Evolutionary conservation across 1,284 basidiomycete species (phyloP).

Genomic region (Ceratobasidium sp.): DNA sequence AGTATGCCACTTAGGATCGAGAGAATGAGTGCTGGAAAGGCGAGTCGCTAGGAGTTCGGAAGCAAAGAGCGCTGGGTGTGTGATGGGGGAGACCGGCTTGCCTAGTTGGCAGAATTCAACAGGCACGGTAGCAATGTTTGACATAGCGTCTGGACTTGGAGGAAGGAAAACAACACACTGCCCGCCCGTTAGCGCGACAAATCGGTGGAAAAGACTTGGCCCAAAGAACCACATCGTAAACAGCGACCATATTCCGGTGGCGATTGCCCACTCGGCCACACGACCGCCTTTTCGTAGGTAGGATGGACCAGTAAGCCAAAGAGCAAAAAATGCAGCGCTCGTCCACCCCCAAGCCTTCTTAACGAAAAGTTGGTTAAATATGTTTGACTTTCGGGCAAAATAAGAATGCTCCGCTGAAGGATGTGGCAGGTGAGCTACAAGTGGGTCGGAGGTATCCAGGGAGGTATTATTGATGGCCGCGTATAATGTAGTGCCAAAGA

Average conservation of each 20-base stretch:
- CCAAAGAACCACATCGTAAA: conserved; percentile 96
- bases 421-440: conserved; percentile 73
- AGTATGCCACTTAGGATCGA: conserved; percentile 17
- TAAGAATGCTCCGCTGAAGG: conserved; percentile 74
- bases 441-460: conserved; percentile 78
- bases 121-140: conserved; percentile 67
- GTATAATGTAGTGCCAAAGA: conserved; percentile 67
- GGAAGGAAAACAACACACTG: conserved; percentile 81
- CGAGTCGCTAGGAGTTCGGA: conserved; percentile 49
- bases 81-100: conserved; percentile 67
- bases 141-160: conserved; percentile 48
- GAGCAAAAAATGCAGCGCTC: conserved; percentile 71
- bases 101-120: conserved; percentile 71
- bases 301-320: conserved; percentile 69
- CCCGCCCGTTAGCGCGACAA: conserved; percentile 82
- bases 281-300: conserved; percentile 61
- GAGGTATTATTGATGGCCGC: conserved; percentile 68
- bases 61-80: conserved; percentile 76
- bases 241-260: conserved; percentile 77
- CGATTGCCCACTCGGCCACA: conserved; percentile 71
- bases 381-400: conserved; percentile 86
- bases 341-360: conserved; percentile 96
- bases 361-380: conserved; percentile 88
- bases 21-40: conserved; percentile 45
- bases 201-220: conserved; percentile 81